These are phyloP conservation scores for Crinitomyces ghanaensis DNA, from an alignment of 805 yeast genomes.

Conservation along the genomic window DNA sequence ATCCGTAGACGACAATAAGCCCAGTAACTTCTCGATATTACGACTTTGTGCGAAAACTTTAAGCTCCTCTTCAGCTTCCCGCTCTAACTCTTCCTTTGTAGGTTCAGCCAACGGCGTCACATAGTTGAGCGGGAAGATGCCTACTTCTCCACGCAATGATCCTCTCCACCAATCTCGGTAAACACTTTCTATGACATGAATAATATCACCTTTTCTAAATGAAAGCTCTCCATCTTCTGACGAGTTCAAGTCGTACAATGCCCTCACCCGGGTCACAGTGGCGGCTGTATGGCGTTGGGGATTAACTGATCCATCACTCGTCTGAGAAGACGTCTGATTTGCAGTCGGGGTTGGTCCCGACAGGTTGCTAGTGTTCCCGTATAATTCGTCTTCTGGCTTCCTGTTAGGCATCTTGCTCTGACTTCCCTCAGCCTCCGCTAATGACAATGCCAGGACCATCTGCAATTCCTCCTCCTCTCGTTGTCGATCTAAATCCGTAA, in stretches of 20 bases:
- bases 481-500: constrained; percentile 34
- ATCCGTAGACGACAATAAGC: constrained; percentile 35
- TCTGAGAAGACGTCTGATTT: constrained; percentile 7
- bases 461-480: constrained; percentile 74
- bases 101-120: constrained; percentile 69
- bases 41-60: constrained; percentile 41
- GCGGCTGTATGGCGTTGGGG: constrained; percentile 21
- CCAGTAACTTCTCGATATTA: constrained; percentile 60
- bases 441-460: constrained; percentile 61
- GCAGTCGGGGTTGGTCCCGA: no score
- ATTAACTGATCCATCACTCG: constrained; percentile 4
- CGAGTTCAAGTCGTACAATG: constrained; percentile 70
- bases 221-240: constrained; percentile 80
- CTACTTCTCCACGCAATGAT: constrained; percentile 63
- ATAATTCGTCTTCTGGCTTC: constrained; percentile 3
- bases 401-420: neutral
- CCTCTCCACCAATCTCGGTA: constrained; percentile 97
- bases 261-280: constrained; percentile 57
- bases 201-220: constrained; percentile 77
- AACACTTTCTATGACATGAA: constrained; percentile 75
- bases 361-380: constrained; percentile 1
- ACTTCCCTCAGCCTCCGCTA: constrained; percentile 44
- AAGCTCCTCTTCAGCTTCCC: constrained; percentile 41
- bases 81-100: constrained; percentile 44
- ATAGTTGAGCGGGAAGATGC: constrained; percentile 87